Evolutionary conservation across 2,329 filamentous ascomycete genomes (phyloP), one percentile per base, ranked within the genome.

Genomic region (Calcarisporium arbuscula): DNA sequence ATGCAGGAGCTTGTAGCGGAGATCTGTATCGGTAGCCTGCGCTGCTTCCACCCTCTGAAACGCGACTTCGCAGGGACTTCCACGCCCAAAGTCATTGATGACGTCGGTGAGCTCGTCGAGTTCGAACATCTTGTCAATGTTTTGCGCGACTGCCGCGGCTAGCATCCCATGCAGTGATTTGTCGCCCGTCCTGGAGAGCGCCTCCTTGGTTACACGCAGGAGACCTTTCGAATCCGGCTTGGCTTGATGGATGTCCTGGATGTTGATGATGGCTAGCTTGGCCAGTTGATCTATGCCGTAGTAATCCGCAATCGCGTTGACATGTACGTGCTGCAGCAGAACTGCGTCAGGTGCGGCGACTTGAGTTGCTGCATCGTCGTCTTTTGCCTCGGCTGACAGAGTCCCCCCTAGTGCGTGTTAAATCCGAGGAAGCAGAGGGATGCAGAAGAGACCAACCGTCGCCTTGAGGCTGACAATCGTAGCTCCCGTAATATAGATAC

Each of bases 241-340:
- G 17, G 15, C n/a, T n/a, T 25, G 14, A 18, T 25, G 25, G 6
- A 12, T 17, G 11, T 17, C 16, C n/a, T 32, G 28, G 32, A 48
- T 34, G 12, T 44, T 38, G 6, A 16, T 8, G 19, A 31, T 47
- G 2, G 45, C 37, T 0, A 44, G 30, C 7, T 36, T 25, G 6
- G 29, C 27, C 5, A 52, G 47, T 6, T 28, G 28, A 2, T 32
- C 29, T 1, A 52, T 34, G 2, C 28, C 21, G 28, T 48, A 50
- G 32, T 49, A 40, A 15, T 52, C 38, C 4, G 39, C 44, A 23
- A 52, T 46, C 2, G 41, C 34, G 26, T 49, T 51, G 7, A 50
- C 38, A 14, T 33, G 30, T 6, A 51, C 25, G 30, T 52, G 48
- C 5, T 34, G 37, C 5, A 44, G 15, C 3, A 46, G n/a, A 32